Evolutionary conservation across 805 yeast species (phyloP).

Genomic region (Lipomyces sp.): DNA sequence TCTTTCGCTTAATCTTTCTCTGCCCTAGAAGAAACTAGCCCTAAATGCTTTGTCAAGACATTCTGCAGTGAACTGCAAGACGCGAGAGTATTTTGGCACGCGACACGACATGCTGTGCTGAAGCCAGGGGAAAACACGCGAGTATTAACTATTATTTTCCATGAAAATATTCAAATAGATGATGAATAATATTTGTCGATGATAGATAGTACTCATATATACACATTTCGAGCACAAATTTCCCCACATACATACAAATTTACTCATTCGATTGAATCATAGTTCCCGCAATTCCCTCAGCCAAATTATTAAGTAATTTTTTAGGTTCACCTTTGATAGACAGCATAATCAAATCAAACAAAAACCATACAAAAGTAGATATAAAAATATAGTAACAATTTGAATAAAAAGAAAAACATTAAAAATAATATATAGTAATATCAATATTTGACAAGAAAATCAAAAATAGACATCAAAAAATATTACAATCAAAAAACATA

Average conservation of each 20-base stretch:
- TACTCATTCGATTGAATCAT: background rate
- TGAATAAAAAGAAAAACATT: background rate
- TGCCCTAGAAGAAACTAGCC: too few relatives aligned
- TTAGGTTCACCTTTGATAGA: background rate
- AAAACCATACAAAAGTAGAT: background rate
- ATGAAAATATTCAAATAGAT: background rate
- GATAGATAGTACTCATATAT: background rate
- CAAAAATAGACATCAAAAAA: background rate
- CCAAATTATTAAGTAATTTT: background rate
- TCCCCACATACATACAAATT: background rate
- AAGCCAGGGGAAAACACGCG: too few relatives aligned
- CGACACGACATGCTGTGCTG: too few relatives aligned
- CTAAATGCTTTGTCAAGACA: too few relatives aligned
- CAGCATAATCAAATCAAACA: background rate
- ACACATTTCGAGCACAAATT: background rate
- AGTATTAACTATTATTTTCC: too few relatives aligned
- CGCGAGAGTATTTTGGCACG: too few relatives aligned
- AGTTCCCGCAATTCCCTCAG: background rate
- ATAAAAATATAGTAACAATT: slow-evolving; percentile 1
- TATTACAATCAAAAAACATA: background rate
- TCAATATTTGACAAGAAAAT: slow-evolving; percentile 1
- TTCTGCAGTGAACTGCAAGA: too few relatives aligned
- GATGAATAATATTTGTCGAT: background rate
- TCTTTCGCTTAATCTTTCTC: too few relatives aligned
- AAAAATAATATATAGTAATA: background rate